Percentiles rank a stretch among this genome's conserved stretches.
These are phyloP conservation scores for Epichloe gansuensis DNA, from an alignment of 2,329 filamentous ascomycete species.

Conservation along the genomic window DNA sequence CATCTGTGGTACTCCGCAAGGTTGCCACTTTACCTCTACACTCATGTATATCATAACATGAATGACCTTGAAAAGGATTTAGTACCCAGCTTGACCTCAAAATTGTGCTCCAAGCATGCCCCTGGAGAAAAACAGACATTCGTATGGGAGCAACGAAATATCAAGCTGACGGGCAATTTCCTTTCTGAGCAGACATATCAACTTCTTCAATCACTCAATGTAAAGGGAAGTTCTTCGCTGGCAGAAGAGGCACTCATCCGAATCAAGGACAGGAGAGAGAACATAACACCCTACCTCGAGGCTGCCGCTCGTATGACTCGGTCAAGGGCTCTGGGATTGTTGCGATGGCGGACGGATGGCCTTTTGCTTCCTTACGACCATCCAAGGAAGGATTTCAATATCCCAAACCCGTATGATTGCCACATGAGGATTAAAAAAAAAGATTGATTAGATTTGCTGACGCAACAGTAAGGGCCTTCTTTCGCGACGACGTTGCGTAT, in stretches of 20 bases:
- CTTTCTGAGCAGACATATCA: neutral
- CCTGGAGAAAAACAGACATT: neutral
- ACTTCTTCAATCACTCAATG: neutral
- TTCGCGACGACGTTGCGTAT: neutral
- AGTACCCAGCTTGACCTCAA: neutral
- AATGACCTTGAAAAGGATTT: neutral
- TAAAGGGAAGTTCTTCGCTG: too few species aligned
- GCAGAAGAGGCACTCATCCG: neutral
- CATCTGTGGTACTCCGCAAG: conserved; percentile 17
- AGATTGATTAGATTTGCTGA: neutral
- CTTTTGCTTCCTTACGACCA: conserved; percentile 14
- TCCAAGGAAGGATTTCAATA: conserved; percentile 7
- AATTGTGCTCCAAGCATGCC: too few species aligned
- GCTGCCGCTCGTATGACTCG: conserved; percentile 10
- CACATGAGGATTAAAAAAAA: too few species aligned
- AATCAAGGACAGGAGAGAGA: neutral
- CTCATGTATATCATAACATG: neutral
- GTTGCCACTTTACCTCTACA: conserved; percentile 4
- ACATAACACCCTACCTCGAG: neutral
- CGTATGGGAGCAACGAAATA: neutral
- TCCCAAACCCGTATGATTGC: conserved; percentile 13
- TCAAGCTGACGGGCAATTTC: neutral
- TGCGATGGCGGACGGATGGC: conserved; percentile 13
- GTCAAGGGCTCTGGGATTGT: conserved; percentile 7
- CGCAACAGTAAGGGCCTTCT: neutral